phyloP scores from a whole-genome alignment of 1,284 basidiomycete genomes.

The Melampsora occidentalis region DNA sequence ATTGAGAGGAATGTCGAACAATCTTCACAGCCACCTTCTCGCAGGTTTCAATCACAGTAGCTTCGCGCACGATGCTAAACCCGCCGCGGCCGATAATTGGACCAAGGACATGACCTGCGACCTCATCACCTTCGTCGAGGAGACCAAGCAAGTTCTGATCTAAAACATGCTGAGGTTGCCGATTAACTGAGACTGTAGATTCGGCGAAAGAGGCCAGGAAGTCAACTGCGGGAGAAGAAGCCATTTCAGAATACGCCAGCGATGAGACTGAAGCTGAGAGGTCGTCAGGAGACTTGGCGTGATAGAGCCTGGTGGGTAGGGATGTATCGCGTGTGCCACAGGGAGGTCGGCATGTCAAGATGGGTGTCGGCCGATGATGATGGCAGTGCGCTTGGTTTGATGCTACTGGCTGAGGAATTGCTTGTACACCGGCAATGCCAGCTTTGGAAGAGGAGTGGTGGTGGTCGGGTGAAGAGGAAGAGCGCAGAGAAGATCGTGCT shows the following conservation, averaged over 20 bases:
- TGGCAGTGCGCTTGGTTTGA: not conserved
- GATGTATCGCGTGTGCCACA: constrained; percentile 28
- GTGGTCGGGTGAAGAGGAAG: constrained; percentile 10
- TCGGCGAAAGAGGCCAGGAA: constrained; percentile 40
- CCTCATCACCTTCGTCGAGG: constrained; percentile 46
- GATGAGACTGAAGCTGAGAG: constrained; percentile 21
- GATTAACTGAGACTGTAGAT: constrained; percentile 24
- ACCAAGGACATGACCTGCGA: constrained; percentile 68
- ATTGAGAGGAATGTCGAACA: constrained; percentile 55
- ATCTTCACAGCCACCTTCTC: constrained; percentile 77
- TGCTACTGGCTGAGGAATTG: not conserved
- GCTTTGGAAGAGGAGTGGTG: not conserved
- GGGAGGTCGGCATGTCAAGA: constrained; percentile 18
- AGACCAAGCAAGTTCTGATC: not conserved
- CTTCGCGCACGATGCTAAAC: constrained; percentile 79
- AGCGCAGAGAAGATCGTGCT: not conserved
- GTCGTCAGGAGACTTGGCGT: constrained; percentile 6
- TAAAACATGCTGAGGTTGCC: not conserved
- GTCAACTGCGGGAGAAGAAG: constrained; percentile 36
- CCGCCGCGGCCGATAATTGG: constrained; percentile 75
- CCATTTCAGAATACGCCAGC: constrained; percentile 37
- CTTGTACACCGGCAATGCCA: not conserved
- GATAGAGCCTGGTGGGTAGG: constrained; percentile 12
- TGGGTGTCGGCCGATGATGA: constrained; percentile 23
- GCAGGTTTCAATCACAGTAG: constrained; percentile 63